Conservation (phyloP, 2,329 filamentous ascomycete species). For the Cordyceps pruinosa region DNA sequence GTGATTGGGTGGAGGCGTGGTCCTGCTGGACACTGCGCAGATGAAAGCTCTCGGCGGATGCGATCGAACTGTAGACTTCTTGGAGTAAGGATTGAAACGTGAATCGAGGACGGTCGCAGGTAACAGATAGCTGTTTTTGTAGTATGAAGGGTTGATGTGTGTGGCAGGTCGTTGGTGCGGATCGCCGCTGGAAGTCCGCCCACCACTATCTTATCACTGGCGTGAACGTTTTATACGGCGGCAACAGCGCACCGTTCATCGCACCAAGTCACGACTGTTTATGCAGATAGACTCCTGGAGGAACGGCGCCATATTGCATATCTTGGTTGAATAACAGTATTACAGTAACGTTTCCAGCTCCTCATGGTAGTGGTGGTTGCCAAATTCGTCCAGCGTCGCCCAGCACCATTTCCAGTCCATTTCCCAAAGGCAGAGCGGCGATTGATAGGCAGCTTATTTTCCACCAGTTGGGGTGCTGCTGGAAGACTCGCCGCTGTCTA, state of each 20-base stretch:
- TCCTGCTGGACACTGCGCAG: too few species aligned
- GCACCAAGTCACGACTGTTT: too few species aligned
- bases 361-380: neutral
- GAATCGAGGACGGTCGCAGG: neutral
- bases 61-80: too few species aligned
- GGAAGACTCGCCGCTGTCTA: neutral
- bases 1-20: too few species aligned
- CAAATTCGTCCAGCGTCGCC: neutral
- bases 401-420: neutral
- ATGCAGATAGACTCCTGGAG: too few species aligned
- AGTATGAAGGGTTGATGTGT: neutral
- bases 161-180: neutral
- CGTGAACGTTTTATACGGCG: neutral
- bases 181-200: neutral
- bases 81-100: neutral
- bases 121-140: neutral
- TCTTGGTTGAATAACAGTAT: neutral
- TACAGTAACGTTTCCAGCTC: too few species aligned
- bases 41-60: too few species aligned
- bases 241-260: too few species aligned
- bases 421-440: neutral
- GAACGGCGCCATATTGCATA: too few species aligned
- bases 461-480: neutral
- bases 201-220: conserved; percentile 1
- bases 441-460: neutral